Evolutionary conservation across 768 basidiomycete species (phyloP).

Genomic region (Tulasnella calospora): DNA sequence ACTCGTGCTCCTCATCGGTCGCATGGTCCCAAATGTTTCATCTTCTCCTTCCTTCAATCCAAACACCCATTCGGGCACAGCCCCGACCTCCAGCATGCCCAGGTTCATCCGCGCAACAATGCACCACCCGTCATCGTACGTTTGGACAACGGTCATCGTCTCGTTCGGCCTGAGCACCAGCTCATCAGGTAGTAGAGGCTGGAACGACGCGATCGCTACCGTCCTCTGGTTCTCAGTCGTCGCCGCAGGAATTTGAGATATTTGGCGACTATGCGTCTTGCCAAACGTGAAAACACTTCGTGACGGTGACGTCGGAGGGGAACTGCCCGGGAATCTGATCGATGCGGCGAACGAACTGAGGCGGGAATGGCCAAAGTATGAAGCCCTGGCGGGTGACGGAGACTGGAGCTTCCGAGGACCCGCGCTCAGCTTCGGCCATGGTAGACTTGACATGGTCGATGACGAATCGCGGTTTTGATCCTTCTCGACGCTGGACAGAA

Average conservation of each 20-base stretch:
- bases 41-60: constrained; percentile 18
- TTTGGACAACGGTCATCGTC: constrained; percentile 12
- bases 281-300: constrained; percentile 20
- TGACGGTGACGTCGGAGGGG: constrained; percentile 4
- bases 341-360: constrained; percentile 19
- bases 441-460: not conserved
- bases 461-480: not conserved
- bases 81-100: constrained; percentile 21
- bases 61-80: constrained; percentile 23
- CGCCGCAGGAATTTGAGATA: not conserved
- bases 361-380: constrained; percentile 15
- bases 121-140: constrained; percentile 25
- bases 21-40: constrained; percentile 20
- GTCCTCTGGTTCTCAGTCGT: constrained; percentile 15
- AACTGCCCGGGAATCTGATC: constrained; percentile 3
- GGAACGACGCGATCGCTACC: constrained; percentile 15
- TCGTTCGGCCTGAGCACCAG: constrained; percentile 14
- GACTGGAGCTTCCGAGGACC: not conserved
- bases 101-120: constrained; percentile 22
- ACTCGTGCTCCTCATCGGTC: constrained; percentile 24
- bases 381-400: not conserved
- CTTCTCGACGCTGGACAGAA: not conserved
- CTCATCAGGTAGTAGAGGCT: constrained; percentile 20
- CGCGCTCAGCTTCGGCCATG: not conserved
- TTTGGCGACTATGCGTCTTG: constrained; percentile 2